Base-by-base conservation (phyloP, 176 grass and related monocot genomes). In the Bolboschoenus planiculmis region DNA sequence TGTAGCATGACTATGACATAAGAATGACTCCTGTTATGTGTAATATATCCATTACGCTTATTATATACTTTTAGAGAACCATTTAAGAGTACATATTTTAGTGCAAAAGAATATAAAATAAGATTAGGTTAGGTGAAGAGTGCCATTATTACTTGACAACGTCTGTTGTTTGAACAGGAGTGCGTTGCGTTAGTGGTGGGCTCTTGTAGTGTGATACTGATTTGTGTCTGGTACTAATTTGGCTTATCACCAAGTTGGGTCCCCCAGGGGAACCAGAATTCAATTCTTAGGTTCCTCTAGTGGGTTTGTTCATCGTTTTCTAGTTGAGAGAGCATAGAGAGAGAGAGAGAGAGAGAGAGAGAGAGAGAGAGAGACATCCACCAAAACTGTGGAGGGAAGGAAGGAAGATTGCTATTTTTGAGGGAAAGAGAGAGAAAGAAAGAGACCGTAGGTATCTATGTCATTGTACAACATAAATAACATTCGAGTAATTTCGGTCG, bases 1-100 rank as follows among this genome's bases (percentile, higher is more conserved):
- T 82, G 80, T 82, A 82, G 20, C 43, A 30, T 47, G 51, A 71
- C 13, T 71, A 71, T 71, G 46, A 47, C 56, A 47, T 82, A 43
- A 47, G 20, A 46, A 82, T 82, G 80, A 82, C 80, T 27, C 51
- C 23, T 44, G 55, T 82, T 77, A 47, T 82, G 58, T 82, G 36
- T 61, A 62, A 82, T 82, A 82, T 82, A 62, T 64, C 36, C 27
- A 13, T 56, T 56, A 48, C 47, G 9, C 11, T 81, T 46, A 81
- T 77, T 4, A 47, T 71, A 48, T 77, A 53, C 23, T 31, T 77
- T 31, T 18, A 53, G 27, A 77, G 26, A 51, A 5, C 7, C 72
- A 77, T 51, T 51, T 77, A 53, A 42, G 66, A 71, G 18, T 42
- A 42, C 27, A 16, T 5, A 53, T 18, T 77, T 10, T 77, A 51